Evolutionary conservation across 164 flowering plant genomes (phyloP).

Genomic region (Nymphaea thermarum): DNA sequence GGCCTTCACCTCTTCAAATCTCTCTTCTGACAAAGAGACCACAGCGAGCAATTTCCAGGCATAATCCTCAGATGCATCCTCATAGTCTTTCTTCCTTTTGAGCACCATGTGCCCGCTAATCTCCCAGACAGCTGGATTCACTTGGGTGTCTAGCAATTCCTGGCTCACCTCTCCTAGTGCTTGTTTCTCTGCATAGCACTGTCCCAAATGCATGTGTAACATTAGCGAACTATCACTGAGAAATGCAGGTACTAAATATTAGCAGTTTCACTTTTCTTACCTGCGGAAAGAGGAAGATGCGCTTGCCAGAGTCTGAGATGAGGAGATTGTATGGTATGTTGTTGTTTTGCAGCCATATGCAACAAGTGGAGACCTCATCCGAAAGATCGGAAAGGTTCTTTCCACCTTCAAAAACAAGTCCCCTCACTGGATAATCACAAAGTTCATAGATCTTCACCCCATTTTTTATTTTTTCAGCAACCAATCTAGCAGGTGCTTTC

Average conservation of each 20-base stretch:
- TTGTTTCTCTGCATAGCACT: conserved; percentile 89
- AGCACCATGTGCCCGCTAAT: conserved; percentile 87
- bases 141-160: conserved; percentile 78
- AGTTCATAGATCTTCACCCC: conserved; percentile 42
- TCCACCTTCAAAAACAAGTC: conserved; percentile 72
- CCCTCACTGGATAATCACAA: conserved; percentile 61
- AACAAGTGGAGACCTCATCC: conserved; percentile 41
- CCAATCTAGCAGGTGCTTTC: conserved; percentile 42
- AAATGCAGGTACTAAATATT: neutral
- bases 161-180: conserved; percentile 68
- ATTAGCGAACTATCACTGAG: neutral
- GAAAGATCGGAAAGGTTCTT: conserved; percentile 39
- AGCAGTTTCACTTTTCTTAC: conserved; percentile 16
- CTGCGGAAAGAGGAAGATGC: conserved; percentile 70
- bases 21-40: conserved; percentile 68
- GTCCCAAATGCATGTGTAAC: conserved; percentile 1
- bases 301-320: conserved; percentile 55
- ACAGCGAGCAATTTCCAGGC: conserved; percentile 78
- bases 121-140: conserved; percentile 89
- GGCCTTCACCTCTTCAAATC: conserved; percentile 59
- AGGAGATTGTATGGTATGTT: conserved; percentile 76
- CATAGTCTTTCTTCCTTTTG: conserved; percentile 59
- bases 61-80: conserved; percentile 55
- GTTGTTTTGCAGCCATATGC: conserved; percentile 61
- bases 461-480: conserved; percentile 7